phyloP scores from a whole-genome alignment of 768 basidiomycete genomes.

The Amanita subjunquillea region DNA sequence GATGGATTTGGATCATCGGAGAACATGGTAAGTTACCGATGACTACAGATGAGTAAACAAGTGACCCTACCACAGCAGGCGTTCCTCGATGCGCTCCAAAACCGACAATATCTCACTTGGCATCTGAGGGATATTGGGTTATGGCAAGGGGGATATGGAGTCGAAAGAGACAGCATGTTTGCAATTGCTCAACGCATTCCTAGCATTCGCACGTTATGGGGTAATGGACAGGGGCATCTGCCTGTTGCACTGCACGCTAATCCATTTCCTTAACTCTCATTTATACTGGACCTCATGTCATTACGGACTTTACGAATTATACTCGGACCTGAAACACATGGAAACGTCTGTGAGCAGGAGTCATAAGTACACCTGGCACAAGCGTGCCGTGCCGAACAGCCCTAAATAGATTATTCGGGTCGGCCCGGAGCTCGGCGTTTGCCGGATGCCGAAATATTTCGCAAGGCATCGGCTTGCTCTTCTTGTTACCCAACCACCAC shows the following conservation, averaged over 20 bases:
- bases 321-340: too few species aligned
- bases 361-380: too few species aligned
- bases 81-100: conserved; percentile 17
- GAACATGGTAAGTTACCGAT: neutral
- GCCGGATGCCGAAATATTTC: conserved; percentile 2
- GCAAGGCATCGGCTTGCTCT: neutral
- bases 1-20: conserved; percentile 10
- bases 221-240: conserved; percentile 12
- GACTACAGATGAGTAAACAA: neutral
- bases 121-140: conserved; percentile 25
- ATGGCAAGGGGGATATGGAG: conserved; percentile 21
- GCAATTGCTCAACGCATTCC: conserved; percentile 22
- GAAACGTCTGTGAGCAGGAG: neutral
- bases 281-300: neutral
- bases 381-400: neutral
- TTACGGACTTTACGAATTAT: neutral
- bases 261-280: conserved; percentile 1
- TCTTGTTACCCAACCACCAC: conserved; percentile 5
- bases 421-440: conserved; percentile 1
- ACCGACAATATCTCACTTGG: conserved; percentile 22
- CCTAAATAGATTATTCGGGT: neutral
- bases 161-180: conserved; percentile 21
- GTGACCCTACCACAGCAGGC: conserved; percentile 10
- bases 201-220: conserved; percentile 23
- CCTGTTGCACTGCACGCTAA: neutral